phyloP scores from a whole-genome alignment of 768 basidiomycete species.

The Suillus variegatus region DNA sequence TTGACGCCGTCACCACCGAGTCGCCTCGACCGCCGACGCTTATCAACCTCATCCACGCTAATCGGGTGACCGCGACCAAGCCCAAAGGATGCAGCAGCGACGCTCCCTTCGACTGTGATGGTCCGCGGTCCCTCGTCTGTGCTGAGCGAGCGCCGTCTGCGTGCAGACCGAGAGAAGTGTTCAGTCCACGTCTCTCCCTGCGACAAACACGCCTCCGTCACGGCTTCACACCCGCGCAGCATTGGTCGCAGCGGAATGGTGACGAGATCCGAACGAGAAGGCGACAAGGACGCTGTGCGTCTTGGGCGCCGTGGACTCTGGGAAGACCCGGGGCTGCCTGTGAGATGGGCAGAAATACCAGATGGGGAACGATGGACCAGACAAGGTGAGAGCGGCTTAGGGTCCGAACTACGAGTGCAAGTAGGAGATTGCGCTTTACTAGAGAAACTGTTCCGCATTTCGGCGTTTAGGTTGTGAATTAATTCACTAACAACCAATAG shows the following conservation, averaged over 20 bases:
- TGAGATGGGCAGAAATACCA: neutral
- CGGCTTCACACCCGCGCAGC: constrained; percentile 63
- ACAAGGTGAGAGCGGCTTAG: constrained; percentile 50
- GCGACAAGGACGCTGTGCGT: constrained; percentile 29
- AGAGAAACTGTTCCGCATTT: constrained; percentile 39
- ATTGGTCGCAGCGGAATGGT: constrained; percentile 73
- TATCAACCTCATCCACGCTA: constrained; percentile 67
- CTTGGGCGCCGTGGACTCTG: constrained; percentile 18
- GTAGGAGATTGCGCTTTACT: constrained; percentile 41
- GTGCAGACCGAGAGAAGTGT: constrained; percentile 63
- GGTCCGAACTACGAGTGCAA: constrained; percentile 36
- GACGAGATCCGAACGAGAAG: constrained; percentile 39
- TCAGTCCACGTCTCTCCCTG: constrained; percentile 63
- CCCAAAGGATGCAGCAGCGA: constrained; percentile 26
- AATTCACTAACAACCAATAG: constrained; percentile 1
- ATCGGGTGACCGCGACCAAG: constrained; percentile 36
- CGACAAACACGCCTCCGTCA: constrained; percentile 56
- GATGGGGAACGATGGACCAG: constrained; percentile 49
- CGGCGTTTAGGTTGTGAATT: neutral
- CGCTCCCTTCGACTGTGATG: constrained; percentile 30
- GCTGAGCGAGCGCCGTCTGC: constrained; percentile 54
- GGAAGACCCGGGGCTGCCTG: constrained; percentile 1
- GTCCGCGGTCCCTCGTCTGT: constrained; percentile 32
- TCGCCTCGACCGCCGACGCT: constrained; percentile 52
- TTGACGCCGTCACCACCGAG: constrained; percentile 5